Conservation (phyloP, 441 rosid species). For the Populus hybrid region DNA sequence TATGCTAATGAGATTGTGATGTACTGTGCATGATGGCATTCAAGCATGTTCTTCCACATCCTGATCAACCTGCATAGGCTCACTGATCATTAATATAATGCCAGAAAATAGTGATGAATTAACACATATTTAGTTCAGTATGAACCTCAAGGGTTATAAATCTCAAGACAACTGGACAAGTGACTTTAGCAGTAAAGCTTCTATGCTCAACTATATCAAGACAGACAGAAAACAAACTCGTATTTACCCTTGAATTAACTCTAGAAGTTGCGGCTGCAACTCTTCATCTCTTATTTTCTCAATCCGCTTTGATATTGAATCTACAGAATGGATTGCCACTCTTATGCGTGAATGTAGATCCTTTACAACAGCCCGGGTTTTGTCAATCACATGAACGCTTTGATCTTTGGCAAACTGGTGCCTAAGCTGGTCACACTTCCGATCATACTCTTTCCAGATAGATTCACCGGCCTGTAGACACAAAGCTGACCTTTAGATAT, state of each 20-base stretch:
- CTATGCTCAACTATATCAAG: too few relatives aligned
- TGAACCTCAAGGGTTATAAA: too few relatives aligned
- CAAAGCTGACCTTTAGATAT: not conserved
- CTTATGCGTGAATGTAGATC: slow-evolving; percentile 81
- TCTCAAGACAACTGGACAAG: too few relatives aligned
- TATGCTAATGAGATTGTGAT: slow-evolving; percentile 90
- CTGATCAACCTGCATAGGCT: slow-evolving; percentile 57
- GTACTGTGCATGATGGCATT: slow-evolving; percentile 89
- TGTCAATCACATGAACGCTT: slow-evolving; percentile 62
- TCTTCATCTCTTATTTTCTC: slow-evolving; percentile 95
- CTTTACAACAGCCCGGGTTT: slow-evolving; percentile 73
- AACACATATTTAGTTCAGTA: not conserved
- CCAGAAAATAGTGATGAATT: not conserved
- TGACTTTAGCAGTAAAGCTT: too few relatives aligned
- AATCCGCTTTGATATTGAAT: slow-evolving; percentile 75
- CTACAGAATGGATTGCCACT: slow-evolving; percentile 81
- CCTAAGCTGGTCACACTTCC: slow-evolving; percentile 65
- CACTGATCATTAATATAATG: not conserved
- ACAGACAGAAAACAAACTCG: not conserved
- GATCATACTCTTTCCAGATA: slow-evolving; percentile 76
- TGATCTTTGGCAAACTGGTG: slow-evolving; percentile 79
- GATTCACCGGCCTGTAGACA: slow-evolving; percentile 65
- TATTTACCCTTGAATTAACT: slow-evolving; percentile 70
- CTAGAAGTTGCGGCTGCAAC: slow-evolving; percentile 82
- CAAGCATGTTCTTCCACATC: slow-evolving; percentile 97